Conservation (phyloP, 257 asterid species). For the Ilex asprella region DNA sequence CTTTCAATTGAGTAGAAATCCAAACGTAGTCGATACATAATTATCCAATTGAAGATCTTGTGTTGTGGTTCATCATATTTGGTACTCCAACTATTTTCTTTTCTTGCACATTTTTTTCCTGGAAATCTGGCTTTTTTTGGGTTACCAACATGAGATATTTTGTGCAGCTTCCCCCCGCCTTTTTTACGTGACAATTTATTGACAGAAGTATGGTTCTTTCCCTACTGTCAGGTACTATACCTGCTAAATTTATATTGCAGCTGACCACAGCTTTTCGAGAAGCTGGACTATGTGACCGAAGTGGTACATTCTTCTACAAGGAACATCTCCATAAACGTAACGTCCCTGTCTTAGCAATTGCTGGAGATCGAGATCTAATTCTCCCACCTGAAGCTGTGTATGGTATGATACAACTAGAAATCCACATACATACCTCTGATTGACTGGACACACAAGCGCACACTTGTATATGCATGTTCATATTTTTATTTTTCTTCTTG, state of each 20-base stretch:
- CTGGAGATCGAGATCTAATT: slow-evolving; percentile 89
- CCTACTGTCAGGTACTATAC: slow-evolving; percentile 67
- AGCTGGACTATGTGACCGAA: slow-evolving; percentile 86
- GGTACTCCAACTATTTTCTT: too few species aligned
- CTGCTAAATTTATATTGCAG: slow-evolving; percentile 80
- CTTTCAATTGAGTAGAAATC: too few species aligned
- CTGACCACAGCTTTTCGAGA: slow-evolving; percentile 77
- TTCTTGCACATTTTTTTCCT: too few species aligned
- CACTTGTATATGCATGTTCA: background rate
- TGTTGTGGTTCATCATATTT: too few species aligned
- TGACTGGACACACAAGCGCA: background rate
- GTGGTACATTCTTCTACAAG: slow-evolving; percentile 68
- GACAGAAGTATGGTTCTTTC: too few species aligned
- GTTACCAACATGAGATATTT: too few species aligned
- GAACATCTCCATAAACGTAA: slow-evolving; percentile 61
- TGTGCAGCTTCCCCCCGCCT: too few species aligned
- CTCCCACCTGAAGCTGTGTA: slow-evolving; percentile 94
- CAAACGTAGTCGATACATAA: too few species aligned
- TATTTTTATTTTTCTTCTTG: background rate
- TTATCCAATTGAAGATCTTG: too few species aligned
- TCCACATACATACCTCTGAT: background rate
- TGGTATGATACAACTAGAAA: slow-evolving; percentile 38
- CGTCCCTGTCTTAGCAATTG: slow-evolving; percentile 80
- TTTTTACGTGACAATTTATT: too few species aligned
- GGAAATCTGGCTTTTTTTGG: too few species aligned